A percentile compares a stretch with the other conserved stretches of the same genome.
phyloP scores from a whole-genome alignment of 345 rosid species.

The Ceriops tagal region DNA sequence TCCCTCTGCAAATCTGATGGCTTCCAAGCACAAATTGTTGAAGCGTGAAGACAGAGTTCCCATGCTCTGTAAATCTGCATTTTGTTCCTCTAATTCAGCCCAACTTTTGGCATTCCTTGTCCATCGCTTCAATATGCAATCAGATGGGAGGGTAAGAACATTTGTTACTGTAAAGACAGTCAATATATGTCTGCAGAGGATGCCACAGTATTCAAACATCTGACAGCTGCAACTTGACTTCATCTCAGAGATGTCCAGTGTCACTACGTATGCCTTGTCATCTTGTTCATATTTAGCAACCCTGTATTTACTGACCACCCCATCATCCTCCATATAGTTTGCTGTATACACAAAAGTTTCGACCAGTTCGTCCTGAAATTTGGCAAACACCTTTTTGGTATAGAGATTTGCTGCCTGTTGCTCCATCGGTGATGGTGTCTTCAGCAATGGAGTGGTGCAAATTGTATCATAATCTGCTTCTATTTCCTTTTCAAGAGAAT shows the following conservation, averaged over 20 bases:
- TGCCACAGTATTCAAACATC: slow-evolving; percentile 65
- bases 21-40: slow-evolving; percentile 51
- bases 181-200: slow-evolving; percentile 59
- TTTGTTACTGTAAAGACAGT: slow-evolving; percentile 68
- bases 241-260: slow-evolving; percentile 41
- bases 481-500: slow-evolving; percentile 53
- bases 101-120: slow-evolving; percentile 53
- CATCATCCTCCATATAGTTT: slow-evolving; percentile 55
- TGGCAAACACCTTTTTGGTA: slow-evolving; percentile 50
- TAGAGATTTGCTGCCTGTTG: slow-evolving; percentile 64
- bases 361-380: slow-evolving; percentile 72
- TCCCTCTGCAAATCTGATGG: slow-evolving; percentile 55
- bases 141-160: slow-evolving; percentile 58
- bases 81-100: slow-evolving; percentile 40
- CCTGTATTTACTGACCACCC: slow-evolving; percentile 37
- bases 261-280: slow-evolving; percentile 51
- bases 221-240: slow-evolving; percentile 61
- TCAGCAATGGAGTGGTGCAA: slow-evolving; percentile 45
- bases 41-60: slow-evolving; percentile 49
- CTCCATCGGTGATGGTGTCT: slow-evolving; percentile 73
- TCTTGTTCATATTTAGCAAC: slow-evolving; percentile 63
- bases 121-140: slow-evolving; percentile 59
- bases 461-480: slow-evolving; percentile 64
- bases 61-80: slow-evolving; percentile 29
- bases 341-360: slow-evolving; percentile 67